Percentiles rank a stretch among this genome's conserved stretches.
phyloP scores from a whole-genome alignment of 768 basidiomycete species.

The Boletus reticulatus region DNA sequence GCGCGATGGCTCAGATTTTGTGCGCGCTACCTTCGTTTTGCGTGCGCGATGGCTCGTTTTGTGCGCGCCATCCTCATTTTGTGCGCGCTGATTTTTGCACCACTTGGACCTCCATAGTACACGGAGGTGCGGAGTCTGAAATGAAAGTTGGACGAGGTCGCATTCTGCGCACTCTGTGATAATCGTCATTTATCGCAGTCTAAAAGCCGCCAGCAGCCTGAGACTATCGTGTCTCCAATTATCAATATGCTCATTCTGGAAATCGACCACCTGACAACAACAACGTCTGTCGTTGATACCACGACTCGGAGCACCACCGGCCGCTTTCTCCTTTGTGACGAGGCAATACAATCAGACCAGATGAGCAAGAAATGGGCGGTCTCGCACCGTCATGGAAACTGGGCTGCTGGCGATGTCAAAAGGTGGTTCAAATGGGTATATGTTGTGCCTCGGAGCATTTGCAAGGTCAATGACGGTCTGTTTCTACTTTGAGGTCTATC shows the following conservation, averaged over 20 bases:
- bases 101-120: too few relatives aligned
- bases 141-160: too few relatives aligned
- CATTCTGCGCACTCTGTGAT: conserved; percentile 10
- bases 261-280: conserved; percentile 15
- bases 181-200: conserved; percentile 3
- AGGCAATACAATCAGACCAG: conserved; percentile 1
- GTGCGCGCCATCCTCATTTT: too few relatives aligned
- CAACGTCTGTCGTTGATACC: conserved; percentile 7
- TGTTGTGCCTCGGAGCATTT: neutral
- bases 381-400: conserved; percentile 16
- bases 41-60: too few relatives aligned
- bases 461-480: neutral
- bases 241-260: neutral
- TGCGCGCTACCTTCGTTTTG: too few relatives aligned
- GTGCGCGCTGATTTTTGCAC: too few relatives aligned
- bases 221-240: conserved; percentile 13
- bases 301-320: conserved; percentile 5
- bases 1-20: too few relatives aligned
- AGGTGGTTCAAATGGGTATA: conserved; percentile 10
- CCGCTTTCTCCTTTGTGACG: conserved; percentile 2
- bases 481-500: neutral
- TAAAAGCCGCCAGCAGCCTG: conserved; percentile 1
- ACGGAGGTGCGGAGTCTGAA: too few relatives aligned
- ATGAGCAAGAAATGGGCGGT: conserved; percentile 6
- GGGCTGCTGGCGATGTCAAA: neutral